Base-by-base conservation (phyloP, 202 grass and related monocot genomes). In the Carex arenaria region DNA sequence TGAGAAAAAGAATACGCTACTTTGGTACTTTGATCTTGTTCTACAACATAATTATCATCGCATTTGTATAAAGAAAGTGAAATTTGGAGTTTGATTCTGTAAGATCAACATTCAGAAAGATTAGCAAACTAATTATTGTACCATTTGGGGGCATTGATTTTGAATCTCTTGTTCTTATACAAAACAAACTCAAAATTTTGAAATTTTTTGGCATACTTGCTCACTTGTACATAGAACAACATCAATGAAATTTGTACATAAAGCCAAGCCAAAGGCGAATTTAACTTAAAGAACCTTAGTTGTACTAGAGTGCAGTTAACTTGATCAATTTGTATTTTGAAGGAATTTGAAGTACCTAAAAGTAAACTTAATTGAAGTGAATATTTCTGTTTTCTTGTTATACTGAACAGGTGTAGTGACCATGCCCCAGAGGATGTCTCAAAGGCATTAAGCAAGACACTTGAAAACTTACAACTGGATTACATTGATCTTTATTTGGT, bases 361-460 rank as follows among this genome's bases (percentile, higher is more conserved):
- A 52, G 60, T 52, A 54, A 64, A 66, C 34, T n/a, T 61, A 15
- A n/a, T 52, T 68, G 0, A 26, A 23, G 38, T 53, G 6, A 19
- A 68, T 66, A 10, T 30, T 66, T 81, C 1, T 1, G 15, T 31
- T 74, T 67, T 67, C 56, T 80, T 13, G 36, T 52, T 11, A 53
- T 82, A 61, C 64, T 66, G 11, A 75, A 57, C 56, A 94, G 94
- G 94, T 87, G 84, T 59, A 86, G 83, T 3, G 86, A 97, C 85
- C 94, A 93, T 22, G 85, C 87, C 4, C 88, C 92, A 1, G 90
- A 97, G 74, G 92, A 97, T 84, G 92, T 97, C 1, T 69, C 87
- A 0, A 28, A 43, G 10, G 90, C 94, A 10, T 57, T 97, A 5
- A 86, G 61, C 34, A 85, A 64, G 64, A 89, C 83, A 53, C 78